Base-by-base conservation (phyloP, 1,284 basidiomycete genomes). In the Cutaneotrichosporon cavernicola region DNA sequence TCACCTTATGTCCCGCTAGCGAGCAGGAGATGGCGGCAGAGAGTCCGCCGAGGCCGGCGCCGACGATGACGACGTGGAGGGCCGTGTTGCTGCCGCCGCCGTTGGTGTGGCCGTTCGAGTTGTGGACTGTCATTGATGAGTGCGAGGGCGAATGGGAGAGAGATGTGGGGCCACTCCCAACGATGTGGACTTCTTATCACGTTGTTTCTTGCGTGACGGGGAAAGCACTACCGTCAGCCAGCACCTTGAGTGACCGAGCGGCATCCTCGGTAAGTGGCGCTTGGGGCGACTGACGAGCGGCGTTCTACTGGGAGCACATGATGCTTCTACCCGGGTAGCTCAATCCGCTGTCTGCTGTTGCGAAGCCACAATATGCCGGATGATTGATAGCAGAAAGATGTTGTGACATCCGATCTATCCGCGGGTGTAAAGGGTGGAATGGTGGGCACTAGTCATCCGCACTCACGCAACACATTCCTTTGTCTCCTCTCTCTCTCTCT, bases 11-110 rank as follows among this genome's bases (percentile, higher is more conserved):
- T 3, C 86, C 86, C 46, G 82, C 78, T 38, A 80, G 76, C 22
- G 79, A 74, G 46, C 87, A 76, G 3, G 84, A 77, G 69, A 83
- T 83, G 10, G 85, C 86, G 16, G 81, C 81, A 1, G 86, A 83
- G 6, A 87, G 82, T 31, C 86, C 84, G 1, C 83, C 84, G 47
- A 85, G 76, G 11, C 84, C 84, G 57, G 81, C 82, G 32, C 84
- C 84, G 43, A 85, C 81, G 68, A 85, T 72, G 67, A 84, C 70
- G 75, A 83, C 73, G 73, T 83, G 72, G 69, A 86, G 81, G 21
- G 50, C 1, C 11, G 58, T 2, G 38, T 9, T 22, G 38, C 56
- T 38, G 26, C 26, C 40, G 53, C 34, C 5, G 26, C 11, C 26
- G 22, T 51, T 31, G 26, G 7, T 4, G 10, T 56, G 38, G n/a